These are phyloP conservation scores for Pythium oligandrum DNA, from an alignment of 352 stramenopile genomes.

Conservation along the genomic window DNA sequence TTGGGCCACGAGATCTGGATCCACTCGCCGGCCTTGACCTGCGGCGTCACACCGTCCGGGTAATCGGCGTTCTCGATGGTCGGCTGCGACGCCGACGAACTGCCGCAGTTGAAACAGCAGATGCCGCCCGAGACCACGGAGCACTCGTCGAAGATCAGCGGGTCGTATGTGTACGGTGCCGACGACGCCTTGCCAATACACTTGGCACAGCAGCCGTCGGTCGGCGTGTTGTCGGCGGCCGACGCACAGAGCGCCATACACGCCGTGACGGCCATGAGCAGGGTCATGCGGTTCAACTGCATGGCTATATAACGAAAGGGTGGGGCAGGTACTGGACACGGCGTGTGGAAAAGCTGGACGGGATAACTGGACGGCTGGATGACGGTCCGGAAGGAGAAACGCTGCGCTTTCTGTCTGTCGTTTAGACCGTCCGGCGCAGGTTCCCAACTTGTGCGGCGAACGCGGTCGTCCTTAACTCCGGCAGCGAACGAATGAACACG, in stretches of 20 bases:
- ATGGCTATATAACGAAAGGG: not conserved
- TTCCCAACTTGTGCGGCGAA: too few relatives aligned
- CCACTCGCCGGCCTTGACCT: constrained; percentile 40
- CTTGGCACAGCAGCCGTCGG: constrained; percentile 47
- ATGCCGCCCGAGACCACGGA: constrained; percentile 37
- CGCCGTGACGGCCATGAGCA: not conserved
- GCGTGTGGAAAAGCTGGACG: too few relatives aligned
- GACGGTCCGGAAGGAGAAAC: too few relatives aligned
- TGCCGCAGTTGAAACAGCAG: constrained; percentile 69
- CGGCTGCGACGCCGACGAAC: constrained; percentile 13
- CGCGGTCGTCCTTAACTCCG: too few relatives aligned
- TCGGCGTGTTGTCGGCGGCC: constrained; percentile 11
- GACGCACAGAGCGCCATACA: not conserved
- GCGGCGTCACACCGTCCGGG: constrained; percentile 48
- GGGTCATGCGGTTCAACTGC: not conserved
- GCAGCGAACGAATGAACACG: too few relatives aligned
- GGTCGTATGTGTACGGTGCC: constrained; percentile 60
- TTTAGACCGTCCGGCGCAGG: too few relatives aligned
- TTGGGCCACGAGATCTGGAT: constrained; percentile 26
- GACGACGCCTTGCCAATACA: constrained; percentile 68
- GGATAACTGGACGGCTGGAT: too few relatives aligned
- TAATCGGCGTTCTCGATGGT: constrained; percentile 27
- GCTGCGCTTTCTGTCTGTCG: too few relatives aligned
- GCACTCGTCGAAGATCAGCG: constrained; percentile 52
- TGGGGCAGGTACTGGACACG: too few relatives aligned